These are phyloP conservation scores for Alternaria ventricosa DNA, from an alignment of 2,329 filamentous ascomycete species.

Conservation along the genomic window DNA sequence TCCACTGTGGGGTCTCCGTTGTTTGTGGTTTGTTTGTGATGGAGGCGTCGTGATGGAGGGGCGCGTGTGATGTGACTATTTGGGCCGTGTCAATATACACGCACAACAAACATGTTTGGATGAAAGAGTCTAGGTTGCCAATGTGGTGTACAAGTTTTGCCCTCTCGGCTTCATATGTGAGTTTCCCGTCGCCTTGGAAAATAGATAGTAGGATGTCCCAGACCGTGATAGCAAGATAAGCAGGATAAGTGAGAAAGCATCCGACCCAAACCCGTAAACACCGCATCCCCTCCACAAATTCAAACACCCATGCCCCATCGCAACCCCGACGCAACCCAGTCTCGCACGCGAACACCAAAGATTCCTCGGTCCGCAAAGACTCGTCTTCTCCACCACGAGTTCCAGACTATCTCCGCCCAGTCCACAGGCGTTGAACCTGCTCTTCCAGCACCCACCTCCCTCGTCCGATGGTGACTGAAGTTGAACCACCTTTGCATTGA, in stretches of 20 bases:
- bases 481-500: slow-evolving; percentile 20
- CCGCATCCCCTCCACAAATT: not conserved
- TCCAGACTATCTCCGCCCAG: slow-evolving; percentile 26
- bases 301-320: not conserved
- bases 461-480: slow-evolving; percentile 9
- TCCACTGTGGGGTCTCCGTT: not conserved
- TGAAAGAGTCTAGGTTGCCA: not conserved
- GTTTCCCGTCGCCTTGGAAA: not conserved
- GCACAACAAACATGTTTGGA: not conserved
- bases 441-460: slow-evolving; percentile 27
- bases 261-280: not conserved
- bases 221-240: not conserved
- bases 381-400: slow-evolving; percentile 28
- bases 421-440: slow-evolving; percentile 29
- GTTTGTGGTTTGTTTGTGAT: not conserved
- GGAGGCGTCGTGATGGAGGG: not conserved
- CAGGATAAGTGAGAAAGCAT: not conserved
- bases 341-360: slow-evolving; percentile 15
- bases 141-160: not conserved
- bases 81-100: not conserved
- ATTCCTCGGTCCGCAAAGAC: slow-evolving; percentile 38
- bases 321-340: not conserved
- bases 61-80: not conserved
- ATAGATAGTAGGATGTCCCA: not conserved
- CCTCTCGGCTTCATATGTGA: not conserved